Evolutionary conservation across 164 flowering plant genomes (phyloP).

Genomic region (Magnolia kwangsiensis): DNA sequence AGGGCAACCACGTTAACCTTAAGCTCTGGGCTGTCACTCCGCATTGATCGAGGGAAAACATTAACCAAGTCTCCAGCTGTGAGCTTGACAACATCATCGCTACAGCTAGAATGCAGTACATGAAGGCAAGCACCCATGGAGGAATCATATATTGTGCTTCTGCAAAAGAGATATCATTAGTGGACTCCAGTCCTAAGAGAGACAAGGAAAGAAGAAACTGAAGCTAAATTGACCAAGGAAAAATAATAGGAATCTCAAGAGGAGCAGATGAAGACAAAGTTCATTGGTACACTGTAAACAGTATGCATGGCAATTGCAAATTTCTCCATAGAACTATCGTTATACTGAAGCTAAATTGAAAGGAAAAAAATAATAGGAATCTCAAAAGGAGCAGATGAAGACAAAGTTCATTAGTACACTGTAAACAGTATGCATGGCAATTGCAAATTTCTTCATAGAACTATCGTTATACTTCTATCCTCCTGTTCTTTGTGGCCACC

Average conservation of each 20-base stretch:
- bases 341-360: not conserved
- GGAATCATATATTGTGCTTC: constrained; percentile 67
- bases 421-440: not conserved
- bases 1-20: constrained; percentile 44
- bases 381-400: not conserved
- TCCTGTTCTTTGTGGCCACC: not conserved
- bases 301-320: not conserved
- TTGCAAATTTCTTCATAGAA: too few relatives aligned
- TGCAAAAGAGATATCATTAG: constrained; percentile 33
- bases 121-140: constrained; percentile 76
- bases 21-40: constrained; percentile 65
- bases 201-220: not conserved
- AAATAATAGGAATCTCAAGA: not conserved
- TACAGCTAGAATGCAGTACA: constrained; percentile 59
- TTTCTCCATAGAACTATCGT: too few relatives aligned
- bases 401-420: not conserved
- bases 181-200: not conserved
- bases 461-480: too few relatives aligned
- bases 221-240: not conserved
- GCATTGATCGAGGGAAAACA: constrained; percentile 50
- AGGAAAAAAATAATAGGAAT: not conserved
- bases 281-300: not conserved
- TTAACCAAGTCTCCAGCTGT: constrained; percentile 62
- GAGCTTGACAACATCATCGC: constrained; percentile 59
- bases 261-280: not conserved